These are phyloP conservation scores for Cucurbita moschata DNA, from an alignment of 306 rosid species.

Conservation along the genomic window DNA sequence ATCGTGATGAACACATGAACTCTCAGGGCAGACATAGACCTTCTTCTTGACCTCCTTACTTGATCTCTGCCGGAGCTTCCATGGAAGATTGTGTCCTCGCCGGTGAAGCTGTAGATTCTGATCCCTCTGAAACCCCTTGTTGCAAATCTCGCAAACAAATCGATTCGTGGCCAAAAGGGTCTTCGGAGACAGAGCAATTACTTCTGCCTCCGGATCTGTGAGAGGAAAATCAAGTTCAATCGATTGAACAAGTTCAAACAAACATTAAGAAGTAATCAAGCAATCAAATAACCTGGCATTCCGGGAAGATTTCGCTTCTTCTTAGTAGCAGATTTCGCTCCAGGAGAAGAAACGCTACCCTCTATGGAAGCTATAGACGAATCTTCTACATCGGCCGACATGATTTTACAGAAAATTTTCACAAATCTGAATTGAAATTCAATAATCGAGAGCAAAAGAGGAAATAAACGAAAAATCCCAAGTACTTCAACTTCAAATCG, in stretches of 20 bases:
- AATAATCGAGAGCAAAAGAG: not conserved
- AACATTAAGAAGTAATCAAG: not conserved
- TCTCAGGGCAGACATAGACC: conserved; percentile 83
- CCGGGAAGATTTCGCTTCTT: conserved; percentile 81
- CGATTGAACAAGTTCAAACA: not conserved
- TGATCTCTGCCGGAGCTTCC: conserved; percentile 79
- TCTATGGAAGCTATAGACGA: conserved; percentile 76
- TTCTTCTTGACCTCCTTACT: conserved; percentile 65
- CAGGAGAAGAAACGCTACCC: conserved; percentile 72
- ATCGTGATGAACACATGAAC: conserved; percentile 71
- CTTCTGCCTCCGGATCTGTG: conserved; percentile 89
- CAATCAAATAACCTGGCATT: conserved; percentile 57
- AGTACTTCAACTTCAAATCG: conserved; percentile 23
- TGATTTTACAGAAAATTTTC: conserved; percentile 6
- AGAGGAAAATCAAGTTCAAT: not conserved
- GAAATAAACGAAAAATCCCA: conserved; percentile 2
- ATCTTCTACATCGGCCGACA: conserved; percentile 61
- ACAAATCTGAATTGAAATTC: conserved; percentile 1
- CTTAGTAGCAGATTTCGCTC: conserved; percentile 42
- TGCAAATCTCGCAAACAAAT: conserved; percentile 85
- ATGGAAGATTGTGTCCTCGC: conserved; percentile 80
- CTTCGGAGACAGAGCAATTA: conserved; percentile 75
- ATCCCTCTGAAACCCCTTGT: conserved; percentile 85
- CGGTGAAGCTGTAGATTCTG: conserved; percentile 93
- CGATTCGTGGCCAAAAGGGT: conserved; percentile 69